phyloP scores from a whole-genome alignment of 1,284 basidiomycete species.

The Irpex lacteus region DNA sequence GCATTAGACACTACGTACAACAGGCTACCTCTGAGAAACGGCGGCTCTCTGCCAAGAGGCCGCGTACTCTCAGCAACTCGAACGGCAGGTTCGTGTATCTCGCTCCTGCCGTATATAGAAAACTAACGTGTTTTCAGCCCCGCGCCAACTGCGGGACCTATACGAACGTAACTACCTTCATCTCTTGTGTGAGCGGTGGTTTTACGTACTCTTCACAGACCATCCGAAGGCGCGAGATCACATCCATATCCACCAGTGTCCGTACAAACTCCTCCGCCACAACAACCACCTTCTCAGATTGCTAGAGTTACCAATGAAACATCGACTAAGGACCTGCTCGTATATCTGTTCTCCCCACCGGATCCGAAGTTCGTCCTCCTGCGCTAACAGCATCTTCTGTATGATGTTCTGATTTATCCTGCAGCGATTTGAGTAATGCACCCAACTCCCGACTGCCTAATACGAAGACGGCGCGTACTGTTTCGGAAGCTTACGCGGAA shows the following conservation, averaged over 20 bases:
- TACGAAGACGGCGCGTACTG: constrained; percentile 9
- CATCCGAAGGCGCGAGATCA: constrained; percentile 20
- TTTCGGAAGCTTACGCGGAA: constrained; percentile 27
- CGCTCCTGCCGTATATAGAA: background rate
- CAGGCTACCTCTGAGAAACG: constrained; percentile 82
- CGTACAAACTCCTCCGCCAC: constrained; percentile 23
- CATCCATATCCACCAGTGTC: constrained; percentile 19
- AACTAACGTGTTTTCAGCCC: constrained; percentile 9
- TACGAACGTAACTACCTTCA: constrained; percentile 17
- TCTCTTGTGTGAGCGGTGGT: background rate
- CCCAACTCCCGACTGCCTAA: constrained; percentile 8
- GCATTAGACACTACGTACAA: constrained; percentile 67
- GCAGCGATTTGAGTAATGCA: background rate
- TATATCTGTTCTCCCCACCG: constrained; percentile 71
- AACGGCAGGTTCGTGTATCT: constrained; percentile 39
- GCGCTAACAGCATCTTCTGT: background rate
- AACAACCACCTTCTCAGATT: constrained; percentile 29
- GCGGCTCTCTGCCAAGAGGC: constrained; percentile 56
- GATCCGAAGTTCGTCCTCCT: constrained; percentile 46
- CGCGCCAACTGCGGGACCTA: constrained; percentile 13
- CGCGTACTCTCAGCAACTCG: constrained; percentile 52
- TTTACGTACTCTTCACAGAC: background rate
- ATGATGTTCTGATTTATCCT: background rate
- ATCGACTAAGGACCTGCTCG: constrained; percentile 59
- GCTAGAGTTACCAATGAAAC: constrained; percentile 53